Evolutionary conservation across 768 basidiomycete species (phyloP).

Genomic region (Psilocybe azurescens): DNA sequence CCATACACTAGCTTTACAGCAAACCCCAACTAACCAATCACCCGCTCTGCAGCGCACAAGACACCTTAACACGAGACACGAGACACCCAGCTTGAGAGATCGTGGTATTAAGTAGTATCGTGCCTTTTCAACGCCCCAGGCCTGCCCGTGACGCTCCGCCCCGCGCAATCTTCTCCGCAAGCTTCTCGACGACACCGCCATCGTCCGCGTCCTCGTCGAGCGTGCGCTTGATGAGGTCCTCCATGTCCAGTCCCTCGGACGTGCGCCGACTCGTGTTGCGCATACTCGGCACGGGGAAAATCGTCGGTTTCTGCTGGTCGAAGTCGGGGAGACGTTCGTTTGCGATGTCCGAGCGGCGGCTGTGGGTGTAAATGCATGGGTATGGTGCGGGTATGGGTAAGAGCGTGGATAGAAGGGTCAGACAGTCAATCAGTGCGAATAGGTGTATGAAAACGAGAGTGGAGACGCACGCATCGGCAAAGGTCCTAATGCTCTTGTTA

Average conservation of each 20-base stretch:
- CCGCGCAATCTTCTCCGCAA: slow-evolving; percentile 70
- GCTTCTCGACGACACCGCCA: slow-evolving; percentile 56
- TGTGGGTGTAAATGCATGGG: slow-evolving; percentile 34
- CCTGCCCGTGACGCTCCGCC: slow-evolving; percentile 47
- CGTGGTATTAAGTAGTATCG: slow-evolving; percentile 47
- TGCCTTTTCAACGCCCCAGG: slow-evolving; percentile 66
- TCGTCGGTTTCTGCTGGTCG: slow-evolving; percentile 40
- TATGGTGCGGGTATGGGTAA: too few relatives aligned
- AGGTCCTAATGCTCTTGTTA: slow-evolving; percentile 66
- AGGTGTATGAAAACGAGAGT: background rate
- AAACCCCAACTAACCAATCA: background rate
- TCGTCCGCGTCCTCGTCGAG: slow-evolving; percentile 63
- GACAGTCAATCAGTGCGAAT: too few relatives aligned
- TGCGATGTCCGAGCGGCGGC: slow-evolving; percentile 71
- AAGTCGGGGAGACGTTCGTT: slow-evolving; percentile 79
- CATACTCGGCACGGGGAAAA: slow-evolving; percentile 73
- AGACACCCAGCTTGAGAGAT: too few relatives aligned
- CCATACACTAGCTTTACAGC: background rate
- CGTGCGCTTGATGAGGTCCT: slow-evolving; percentile 65
- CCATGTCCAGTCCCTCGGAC: slow-evolving; percentile 60
- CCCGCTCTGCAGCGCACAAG: background rate
- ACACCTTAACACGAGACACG: too few relatives aligned
- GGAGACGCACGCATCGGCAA: slow-evolving; percentile 74
- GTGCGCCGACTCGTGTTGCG: slow-evolving; percentile 41
- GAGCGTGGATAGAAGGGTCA: too few relatives aligned